Conservation (phyloP, 2,329 filamentous ascomycete species). For the Xylariomycetidae sp. region DNA sequence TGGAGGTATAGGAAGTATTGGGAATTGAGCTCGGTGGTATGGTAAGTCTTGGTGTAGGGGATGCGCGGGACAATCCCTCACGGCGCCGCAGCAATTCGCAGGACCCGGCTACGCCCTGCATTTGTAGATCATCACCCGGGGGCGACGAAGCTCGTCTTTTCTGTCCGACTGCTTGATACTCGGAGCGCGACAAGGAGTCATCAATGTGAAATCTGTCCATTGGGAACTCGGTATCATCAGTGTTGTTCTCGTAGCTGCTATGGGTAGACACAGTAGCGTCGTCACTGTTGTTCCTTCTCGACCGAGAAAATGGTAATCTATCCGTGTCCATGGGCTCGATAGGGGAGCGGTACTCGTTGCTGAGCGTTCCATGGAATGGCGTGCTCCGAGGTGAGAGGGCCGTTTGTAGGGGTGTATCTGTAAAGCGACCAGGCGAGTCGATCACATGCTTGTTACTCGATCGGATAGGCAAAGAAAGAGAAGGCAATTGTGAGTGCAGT, state of each 20-base stretch:
- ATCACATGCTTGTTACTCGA: slow-evolving; percentile 36
- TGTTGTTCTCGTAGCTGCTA: slow-evolving; percentile 43
- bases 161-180: slow-evolving; percentile 39
- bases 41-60: slow-evolving; percentile 46
- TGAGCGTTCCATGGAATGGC: slow-evolving; percentile 34
- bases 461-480: slow-evolving; percentile 43
- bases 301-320: slow-evolving; percentile 40
- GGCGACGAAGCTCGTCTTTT: slow-evolving; percentile 56
- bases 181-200: slow-evolving; percentile 30
- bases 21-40: too few relatives aligned
- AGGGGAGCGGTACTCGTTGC: slow-evolving; percentile 39
- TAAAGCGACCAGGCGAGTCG: slow-evolving; percentile 39
- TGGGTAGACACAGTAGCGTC: slow-evolving; percentile 41
- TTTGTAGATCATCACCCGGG: slow-evolving; percentile 40
- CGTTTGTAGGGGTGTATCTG: slow-evolving; percentile 43
- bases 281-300: slow-evolving; percentile 48
- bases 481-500: slow-evolving; percentile 27
- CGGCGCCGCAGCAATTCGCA: slow-evolving; percentile 44
- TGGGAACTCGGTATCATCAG: slow-evolving; percentile 43
- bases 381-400: slow-evolving; percentile 42
- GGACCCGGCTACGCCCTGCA: slow-evolving; percentile 33
- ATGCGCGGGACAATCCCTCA: slow-evolving; percentile 44
- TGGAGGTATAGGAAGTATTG: slow-evolving; percentile 39
- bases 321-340: slow-evolving; percentile 42
- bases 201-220: slow-evolving; percentile 46